These are phyloP conservation scores for Macrotyloma uniflorum DNA, from an alignment of 306 rosid species.

Conservation along the genomic window DNA sequence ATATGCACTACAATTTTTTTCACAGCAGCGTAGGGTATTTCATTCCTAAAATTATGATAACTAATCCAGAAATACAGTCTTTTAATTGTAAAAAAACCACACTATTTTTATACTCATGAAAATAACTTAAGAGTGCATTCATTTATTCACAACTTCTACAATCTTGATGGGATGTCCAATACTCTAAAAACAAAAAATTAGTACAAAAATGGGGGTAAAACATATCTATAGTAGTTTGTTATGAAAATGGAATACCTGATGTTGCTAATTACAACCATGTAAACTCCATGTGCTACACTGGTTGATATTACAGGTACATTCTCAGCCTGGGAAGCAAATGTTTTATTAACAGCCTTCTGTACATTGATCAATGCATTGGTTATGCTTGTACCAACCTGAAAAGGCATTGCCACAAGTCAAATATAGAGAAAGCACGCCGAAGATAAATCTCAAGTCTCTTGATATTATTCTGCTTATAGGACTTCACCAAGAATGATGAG, in stretches of 20 bases:
- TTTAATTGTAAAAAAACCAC: neutral
- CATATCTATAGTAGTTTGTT: neutral
- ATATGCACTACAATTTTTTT: neutral
- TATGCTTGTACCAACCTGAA: slow-evolving; percentile 81
- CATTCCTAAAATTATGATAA: neutral
- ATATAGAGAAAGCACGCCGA: slow-evolving; percentile 1
- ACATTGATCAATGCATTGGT: slow-evolving; percentile 80
- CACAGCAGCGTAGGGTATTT: neutral
- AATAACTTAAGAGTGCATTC: neutral
- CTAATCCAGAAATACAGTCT: neutral
- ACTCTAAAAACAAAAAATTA: neutral
- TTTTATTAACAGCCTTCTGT: slow-evolving; percentile 66
- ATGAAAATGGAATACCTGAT: slow-evolving; percentile 59
- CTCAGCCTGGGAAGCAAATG: slow-evolving; percentile 65
- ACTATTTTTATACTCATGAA: neutral
- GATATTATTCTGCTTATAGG: neutral
- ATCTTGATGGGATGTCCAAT: slow-evolving; percentile 26
- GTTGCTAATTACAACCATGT: slow-evolving; percentile 87
- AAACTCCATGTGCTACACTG: slow-evolving; percentile 82
- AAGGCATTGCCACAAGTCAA: neutral
- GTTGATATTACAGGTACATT: slow-evolving; percentile 81
- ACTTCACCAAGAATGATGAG: neutral
- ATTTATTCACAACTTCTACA: slow-evolving; percentile 14
- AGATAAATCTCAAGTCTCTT: neutral
- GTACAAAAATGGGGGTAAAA: neutral